phyloP scores from a whole-genome alignment of 306 rosid species.

The Cucumis hystrix region DNA sequence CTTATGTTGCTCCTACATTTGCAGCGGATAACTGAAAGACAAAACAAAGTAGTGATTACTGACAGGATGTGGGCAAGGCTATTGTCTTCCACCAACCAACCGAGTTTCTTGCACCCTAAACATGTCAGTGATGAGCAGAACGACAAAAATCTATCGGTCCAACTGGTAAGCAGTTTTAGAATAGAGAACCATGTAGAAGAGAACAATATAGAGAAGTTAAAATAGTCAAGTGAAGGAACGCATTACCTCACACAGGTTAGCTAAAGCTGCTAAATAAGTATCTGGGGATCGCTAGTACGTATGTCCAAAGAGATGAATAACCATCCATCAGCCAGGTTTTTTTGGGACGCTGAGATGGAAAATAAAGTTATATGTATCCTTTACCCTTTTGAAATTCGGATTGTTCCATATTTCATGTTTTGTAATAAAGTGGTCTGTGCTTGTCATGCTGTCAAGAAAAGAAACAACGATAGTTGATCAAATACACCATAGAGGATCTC shows the following conservation, averaged over 20 bases:
- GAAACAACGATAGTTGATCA: too few relatives aligned
- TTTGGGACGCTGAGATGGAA: neutral
- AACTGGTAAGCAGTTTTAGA: neutral
- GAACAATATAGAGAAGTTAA: neutral
- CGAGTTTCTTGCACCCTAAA: conserved; percentile 39
- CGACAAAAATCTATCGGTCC: conserved; percentile 2
- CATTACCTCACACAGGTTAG: neutral
- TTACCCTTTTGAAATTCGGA: neutral
- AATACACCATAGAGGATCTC: too few relatives aligned
- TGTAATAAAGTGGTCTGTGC: neutral
- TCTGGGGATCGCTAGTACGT: neutral
- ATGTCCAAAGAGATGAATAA: neutral
- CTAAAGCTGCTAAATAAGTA: neutral
- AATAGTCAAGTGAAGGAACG: neutral
- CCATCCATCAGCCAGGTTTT: neutral
- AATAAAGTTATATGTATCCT: neutral
- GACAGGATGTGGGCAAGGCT: conserved; percentile 77
- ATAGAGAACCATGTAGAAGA: conserved; percentile 8
- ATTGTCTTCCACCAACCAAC: conserved; percentile 51
- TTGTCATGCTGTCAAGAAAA: too few relatives aligned
- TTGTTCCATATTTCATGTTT: neutral
- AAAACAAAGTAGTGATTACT: conserved; percentile 48
- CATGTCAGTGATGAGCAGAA: conserved; percentile 1
- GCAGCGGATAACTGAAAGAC: conserved; percentile 41
- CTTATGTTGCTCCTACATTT: neutral